Percentiles rank a stretch among this genome's conserved stretches.
Conservation (phyloP, 2,329 filamentous ascomycete species). For the Colletotrichum liaoningense region DNA sequence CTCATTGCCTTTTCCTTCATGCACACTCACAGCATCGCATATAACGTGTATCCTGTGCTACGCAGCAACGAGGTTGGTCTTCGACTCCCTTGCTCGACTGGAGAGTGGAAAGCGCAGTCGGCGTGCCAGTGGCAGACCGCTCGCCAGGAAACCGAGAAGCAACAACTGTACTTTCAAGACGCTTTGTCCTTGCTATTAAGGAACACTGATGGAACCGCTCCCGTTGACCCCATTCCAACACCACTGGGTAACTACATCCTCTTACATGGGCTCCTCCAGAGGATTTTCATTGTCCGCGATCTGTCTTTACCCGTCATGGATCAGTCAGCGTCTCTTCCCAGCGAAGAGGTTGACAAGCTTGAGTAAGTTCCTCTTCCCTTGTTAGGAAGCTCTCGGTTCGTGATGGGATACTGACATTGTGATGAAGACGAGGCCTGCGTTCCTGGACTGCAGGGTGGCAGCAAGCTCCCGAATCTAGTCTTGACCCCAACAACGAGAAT, state of each 20-base stretch:
- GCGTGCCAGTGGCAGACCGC: slow-evolving; percentile 45
- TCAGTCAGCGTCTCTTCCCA: slow-evolving; percentile 44
- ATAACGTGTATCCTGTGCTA: slow-evolving; percentile 50
- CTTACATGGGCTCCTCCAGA: slow-evolving; percentile 49
- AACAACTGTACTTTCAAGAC: slow-evolving; percentile 50
- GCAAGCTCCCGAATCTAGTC: slow-evolving; percentile 50
- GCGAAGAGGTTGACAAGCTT: slow-evolving; percentile 50
- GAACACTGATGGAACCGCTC: slow-evolving; percentile 42
- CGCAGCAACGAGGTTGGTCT: slow-evolving; percentile 50
- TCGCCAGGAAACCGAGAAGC: slow-evolving; percentile 41
- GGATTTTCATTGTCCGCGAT: slow-evolving; percentile 52
- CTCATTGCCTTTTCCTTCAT: slow-evolving; percentile 52
- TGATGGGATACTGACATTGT: background rate
- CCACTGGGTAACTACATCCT: slow-evolving; percentile 51
- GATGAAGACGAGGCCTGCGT: slow-evolving; percentile 46
- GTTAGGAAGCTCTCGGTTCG: background rate
- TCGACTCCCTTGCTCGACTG: slow-evolving; percentile 48
- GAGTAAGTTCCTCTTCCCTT: slow-evolving; percentile 41
- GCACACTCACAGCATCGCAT: slow-evolving; percentile 52
- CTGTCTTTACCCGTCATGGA: slow-evolving; percentile 48
- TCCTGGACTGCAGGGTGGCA: slow-evolving; percentile 54
- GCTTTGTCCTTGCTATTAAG: slow-evolving; percentile 47
- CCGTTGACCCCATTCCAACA: slow-evolving; percentile 48
- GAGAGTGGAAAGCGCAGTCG: slow-evolving; percentile 49
- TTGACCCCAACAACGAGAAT: slow-evolving; percentile 53